These are phyloP conservation scores for Cordyceps militaris DNA, from an alignment of 2,329 filamentous ascomycete species.

Conservation along the genomic window DNA sequence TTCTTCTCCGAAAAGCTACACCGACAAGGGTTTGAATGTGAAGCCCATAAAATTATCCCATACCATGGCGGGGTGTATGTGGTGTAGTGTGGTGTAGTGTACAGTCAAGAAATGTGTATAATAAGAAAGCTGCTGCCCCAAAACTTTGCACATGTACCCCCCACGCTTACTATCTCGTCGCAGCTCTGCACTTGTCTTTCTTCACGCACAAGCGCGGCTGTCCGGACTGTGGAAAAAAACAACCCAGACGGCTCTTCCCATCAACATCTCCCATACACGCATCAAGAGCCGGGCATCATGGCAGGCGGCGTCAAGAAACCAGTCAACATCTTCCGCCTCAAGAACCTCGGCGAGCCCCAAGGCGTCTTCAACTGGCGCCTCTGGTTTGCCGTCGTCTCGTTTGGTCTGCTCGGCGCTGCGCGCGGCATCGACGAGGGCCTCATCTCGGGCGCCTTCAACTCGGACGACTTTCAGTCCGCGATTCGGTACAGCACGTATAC, in stretches of 20 bases:
- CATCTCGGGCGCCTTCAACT: conserved; percentile 64
- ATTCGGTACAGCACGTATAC: conserved; percentile 52
- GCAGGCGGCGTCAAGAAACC: conserved; percentile 47
- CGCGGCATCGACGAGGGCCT: conserved; percentile 76
- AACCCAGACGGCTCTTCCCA: too few relatives aligned
- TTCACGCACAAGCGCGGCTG: too few relatives aligned
- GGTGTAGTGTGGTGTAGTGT: too few relatives aligned
- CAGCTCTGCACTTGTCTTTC: too few relatives aligned
- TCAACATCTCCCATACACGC: too few relatives aligned
- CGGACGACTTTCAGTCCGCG: conserved; percentile 53
- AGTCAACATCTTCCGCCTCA: conserved; percentile 57
- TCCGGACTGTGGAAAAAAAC: too few relatives aligned
- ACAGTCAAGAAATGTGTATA: too few relatives aligned
- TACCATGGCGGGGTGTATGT: too few relatives aligned
- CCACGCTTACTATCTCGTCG: too few relatives aligned
- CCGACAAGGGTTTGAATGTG: not conserved
- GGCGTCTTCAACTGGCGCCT: conserved; percentile 71
- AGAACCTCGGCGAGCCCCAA: conserved; percentile 57
- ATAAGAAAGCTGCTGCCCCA: too few relatives aligned
- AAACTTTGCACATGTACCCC: too few relatives aligned
- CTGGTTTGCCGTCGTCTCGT: conserved; percentile 69
- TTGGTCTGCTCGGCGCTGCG: conserved; percentile 65
- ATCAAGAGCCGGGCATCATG: conserved; percentile 28
- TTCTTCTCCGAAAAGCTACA: not conserved
- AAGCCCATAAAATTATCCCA: not conserved